These are phyloP conservation scores for Annulohypoxylon stygium DNA, from an alignment of 495 filamentous ascomycete species.

Conservation along the genomic window DNA sequence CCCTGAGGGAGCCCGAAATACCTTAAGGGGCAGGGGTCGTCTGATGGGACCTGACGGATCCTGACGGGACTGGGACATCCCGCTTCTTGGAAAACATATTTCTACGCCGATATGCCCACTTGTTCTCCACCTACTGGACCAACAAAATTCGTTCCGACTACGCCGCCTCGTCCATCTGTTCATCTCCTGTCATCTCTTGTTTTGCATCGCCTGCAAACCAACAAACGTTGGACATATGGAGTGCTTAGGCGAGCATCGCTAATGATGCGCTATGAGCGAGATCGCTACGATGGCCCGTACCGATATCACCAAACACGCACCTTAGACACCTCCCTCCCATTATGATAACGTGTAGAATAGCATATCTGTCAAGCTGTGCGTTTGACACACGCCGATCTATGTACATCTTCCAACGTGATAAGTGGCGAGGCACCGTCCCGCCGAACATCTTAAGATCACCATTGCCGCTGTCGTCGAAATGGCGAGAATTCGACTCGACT, in stretches of 20 bases:
- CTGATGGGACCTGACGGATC: slow-evolving; percentile 14
- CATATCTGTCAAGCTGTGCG: slow-evolving; percentile 30
- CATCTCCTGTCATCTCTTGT: not conserved
- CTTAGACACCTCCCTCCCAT: not conserved
- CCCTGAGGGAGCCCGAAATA: slow-evolving; percentile 26
- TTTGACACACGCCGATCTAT: slow-evolving; percentile 33
- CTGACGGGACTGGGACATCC: slow-evolving; percentile 26
- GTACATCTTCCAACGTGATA: slow-evolving; percentile 26
- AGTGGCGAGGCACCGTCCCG: slow-evolving; percentile 4
- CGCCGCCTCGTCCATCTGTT: slow-evolving; percentile 13
- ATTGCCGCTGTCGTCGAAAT: slow-evolving; percentile 8
- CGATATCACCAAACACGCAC: slow-evolving; percentile 23
- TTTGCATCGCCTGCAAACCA: slow-evolving; percentile 20
- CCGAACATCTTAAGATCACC: slow-evolving; percentile 20
- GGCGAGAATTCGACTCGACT: not conserved
- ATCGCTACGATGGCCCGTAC: slow-evolving; percentile 13
- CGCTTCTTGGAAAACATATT: slow-evolving; percentile 14
- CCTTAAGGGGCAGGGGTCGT: slow-evolving; percentile 19
- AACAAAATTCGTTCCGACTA: slow-evolving; percentile 13
- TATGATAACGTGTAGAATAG: not conserved
- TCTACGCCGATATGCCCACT: slow-evolving; percentile 28
- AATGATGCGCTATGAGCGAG: slow-evolving; percentile 7
- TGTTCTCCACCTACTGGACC: slow-evolving; percentile 30
- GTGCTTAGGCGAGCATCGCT: slow-evolving; percentile 16
- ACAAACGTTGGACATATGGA: slow-evolving; percentile 25